phyloP scores from a whole-genome alignment of 2,329 filamentous ascomycete species.

The Trichoderma sp. region DNA sequence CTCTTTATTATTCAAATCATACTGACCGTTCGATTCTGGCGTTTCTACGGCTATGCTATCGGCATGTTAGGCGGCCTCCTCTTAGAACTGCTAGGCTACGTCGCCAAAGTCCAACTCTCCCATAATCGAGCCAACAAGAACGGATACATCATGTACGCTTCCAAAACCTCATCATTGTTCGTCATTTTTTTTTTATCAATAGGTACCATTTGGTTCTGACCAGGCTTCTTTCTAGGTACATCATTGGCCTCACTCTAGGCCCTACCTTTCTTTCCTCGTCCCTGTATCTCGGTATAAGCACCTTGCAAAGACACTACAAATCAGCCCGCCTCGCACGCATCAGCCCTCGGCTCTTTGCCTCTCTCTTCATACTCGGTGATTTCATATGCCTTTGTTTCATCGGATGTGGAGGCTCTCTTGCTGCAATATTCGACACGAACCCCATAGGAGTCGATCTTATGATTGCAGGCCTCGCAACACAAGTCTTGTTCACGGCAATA shows the following conservation, averaged over 20 bases:
- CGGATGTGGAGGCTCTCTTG: constrained; percentile 6
- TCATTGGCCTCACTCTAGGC: constrained; percentile 17
- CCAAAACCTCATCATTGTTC: neutral
- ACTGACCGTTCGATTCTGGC: neutral
- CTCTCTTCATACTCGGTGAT: constrained; percentile 1
- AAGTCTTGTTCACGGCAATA: neutral
- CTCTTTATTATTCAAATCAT: neutral
- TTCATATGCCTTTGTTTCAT: constrained; percentile 8
- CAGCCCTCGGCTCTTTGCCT: neutral
- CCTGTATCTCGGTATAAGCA: neutral
- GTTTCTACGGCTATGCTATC: constrained; percentile 8
- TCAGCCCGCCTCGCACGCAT: neutral
- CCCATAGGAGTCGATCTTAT: constrained; percentile 12
- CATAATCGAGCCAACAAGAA: constrained; percentile 16
- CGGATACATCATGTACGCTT: constrained; percentile 7
- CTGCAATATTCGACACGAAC: neutral
- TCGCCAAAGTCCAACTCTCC: constrained; percentile 15
- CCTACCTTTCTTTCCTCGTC: constrained; percentile 15
- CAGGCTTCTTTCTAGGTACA: neutral
- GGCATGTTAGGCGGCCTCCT: constrained; percentile 11
- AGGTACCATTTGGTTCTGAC: neutral
- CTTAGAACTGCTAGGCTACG: neutral
- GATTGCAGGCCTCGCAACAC: constrained; percentile 5
- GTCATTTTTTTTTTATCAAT: neutral
- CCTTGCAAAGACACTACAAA: constrained; percentile 1